Base-by-base conservation (phyloP, 73 alveolate genomes). In the Breviolum minutum region DNA sequence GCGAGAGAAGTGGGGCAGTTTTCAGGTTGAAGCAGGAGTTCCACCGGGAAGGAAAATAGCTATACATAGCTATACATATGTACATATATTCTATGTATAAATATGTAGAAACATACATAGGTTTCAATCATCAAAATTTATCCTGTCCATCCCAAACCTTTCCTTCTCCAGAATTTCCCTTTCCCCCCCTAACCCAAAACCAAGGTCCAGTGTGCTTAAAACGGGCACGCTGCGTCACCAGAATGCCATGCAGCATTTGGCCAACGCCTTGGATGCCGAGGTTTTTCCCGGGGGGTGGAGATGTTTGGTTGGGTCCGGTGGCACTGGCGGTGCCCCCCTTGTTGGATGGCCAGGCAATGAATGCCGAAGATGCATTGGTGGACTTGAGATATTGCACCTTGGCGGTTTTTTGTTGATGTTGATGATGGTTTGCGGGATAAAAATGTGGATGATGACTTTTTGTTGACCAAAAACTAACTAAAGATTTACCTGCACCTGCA, bases 211-310 rank as follows among this genome's bases (percentile, higher is more conserved):
- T 69, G 97, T 79, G 62, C 89, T 91, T 20, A 91, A 91, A 64
- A 71, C 74, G n/a, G 89, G 87, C 79, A 91, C 83, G 64, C 62
- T 54, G 71, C 96, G 96, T 20, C 64, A 77, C 30, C 87, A 91
- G 97, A 91, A 62, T 32, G 73, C 68, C 87, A 63, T 79, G 64
- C 77, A 71, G 88, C 97, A 91, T 10, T 20, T 91, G 76, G 97
- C 97, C 16, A 60, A 71, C 30, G 70, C 97, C 13, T 80, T 91
- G 63, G 97, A 91, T 13, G 97, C 97, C 13, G 97, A 91, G 97
- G 97, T 10, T 66, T 66, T 66, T 11, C 70, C 24, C 20, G 71
- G 63, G 11, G 68, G 70, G 60, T 32, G 86, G 5, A 61, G 24
- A 77, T 7, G 1, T 68, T 68, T 17, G 17, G 74, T 14, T 14